Evolutionary conservation across 2,329 filamentous ascomycete genomes (phyloP), one percentile per base, ranked within the genome.

Genomic region (Cercospora nicotianae): DNA sequence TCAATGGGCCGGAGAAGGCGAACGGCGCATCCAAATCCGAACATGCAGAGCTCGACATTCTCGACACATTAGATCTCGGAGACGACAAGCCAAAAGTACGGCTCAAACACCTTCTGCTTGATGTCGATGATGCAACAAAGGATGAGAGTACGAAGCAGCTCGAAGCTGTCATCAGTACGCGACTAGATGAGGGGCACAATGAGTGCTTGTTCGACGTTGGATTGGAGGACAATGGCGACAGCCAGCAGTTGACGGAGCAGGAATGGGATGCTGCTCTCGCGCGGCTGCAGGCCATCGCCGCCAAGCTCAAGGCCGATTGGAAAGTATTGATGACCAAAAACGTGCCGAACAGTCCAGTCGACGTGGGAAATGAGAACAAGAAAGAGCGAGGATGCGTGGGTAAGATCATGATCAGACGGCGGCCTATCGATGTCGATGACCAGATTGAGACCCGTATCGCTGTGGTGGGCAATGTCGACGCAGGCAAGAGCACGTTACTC

Each of bases 401-500:
- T n/a, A 98, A 97, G 79, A 79, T 97, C 60, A 87, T 98, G 74
- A 86, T 98, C 68, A 88, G 95, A 45, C 89, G 90, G 76, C 83
- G 87, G 23, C 93, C 94, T 2, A 82, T 85, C 20, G 90, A 86
- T 12, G 87, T 92, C 5, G 93, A 98, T 77, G 89, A 96, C 66
- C 91, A 96, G 28, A 97, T 97, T 69, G 95, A 99, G 84, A 97
- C 94, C 9, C 84, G 95, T 73, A 96, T 99, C 81, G 95, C 94
- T 0, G 95, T 99, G 0, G 95, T 99, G 7, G 95, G 95, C 60
- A 99, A 99, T 82, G 91, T 99, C 64, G 95, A 99, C 79, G 95
- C 95, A 9, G 95, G 95, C 0, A 99, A 99, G 82, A 96, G 92
- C 77, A 98, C 95, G 30, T 91, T 98, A 87, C 84, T 99, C 2